These are phyloP conservation scores for Craspedostauros australis DNA, from an alignment of 108 stramenopile genomes.

Conservation along the genomic window DNA sequence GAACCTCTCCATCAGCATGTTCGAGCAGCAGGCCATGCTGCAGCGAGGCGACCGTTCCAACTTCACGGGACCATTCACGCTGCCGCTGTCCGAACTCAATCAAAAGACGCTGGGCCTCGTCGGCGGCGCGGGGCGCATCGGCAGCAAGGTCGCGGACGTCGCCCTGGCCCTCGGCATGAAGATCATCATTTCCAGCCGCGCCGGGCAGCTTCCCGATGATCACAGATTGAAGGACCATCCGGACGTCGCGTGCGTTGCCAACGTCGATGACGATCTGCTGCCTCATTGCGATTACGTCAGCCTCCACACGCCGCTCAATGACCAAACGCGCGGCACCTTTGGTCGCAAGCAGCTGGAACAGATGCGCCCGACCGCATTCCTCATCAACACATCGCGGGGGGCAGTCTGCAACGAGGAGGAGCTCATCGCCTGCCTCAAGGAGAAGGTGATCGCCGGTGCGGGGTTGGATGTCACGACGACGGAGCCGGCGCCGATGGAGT, in stretches of 20 bases:
- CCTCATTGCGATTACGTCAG: slow-evolving; percentile 70
- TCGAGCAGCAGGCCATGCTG: slow-evolving; percentile 68
- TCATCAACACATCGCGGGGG: slow-evolving; percentile 89
- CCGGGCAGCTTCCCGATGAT: slow-evolving; percentile 40
- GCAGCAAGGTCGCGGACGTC: slow-evolving; percentile 74
- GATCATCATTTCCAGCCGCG: slow-evolving; percentile 61
- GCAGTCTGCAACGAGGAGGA: slow-evolving; percentile 81
- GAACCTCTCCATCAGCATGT: slow-evolving; percentile 75
- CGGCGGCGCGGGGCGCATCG: slow-evolving; percentile 86
- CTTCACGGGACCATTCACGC: slow-evolving; percentile 62
- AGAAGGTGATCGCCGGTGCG: slow-evolving; percentile 71
- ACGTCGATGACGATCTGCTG: slow-evolving; percentile 52
- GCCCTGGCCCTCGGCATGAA: slow-evolving; percentile 85
- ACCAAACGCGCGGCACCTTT: slow-evolving; percentile 70
- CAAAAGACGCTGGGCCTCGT: slow-evolving; percentile 80
- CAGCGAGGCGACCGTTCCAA: slow-evolving; percentile 50
- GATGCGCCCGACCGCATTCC: slow-evolving; percentile 83
- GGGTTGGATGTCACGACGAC: slow-evolving; percentile 74
- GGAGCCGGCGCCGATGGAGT: slow-evolving; percentile 57
- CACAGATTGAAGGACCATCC: slow-evolving; percentile 54
- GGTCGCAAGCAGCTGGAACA: slow-evolving; percentile 56
- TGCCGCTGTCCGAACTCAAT: slow-evolving; percentile 69
- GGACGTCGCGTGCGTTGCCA: slow-evolving; percentile 41
- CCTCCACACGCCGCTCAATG: slow-evolving; percentile 84
- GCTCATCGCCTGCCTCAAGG: slow-evolving; percentile 62